Percentiles rank a stretch among this genome's conserved stretches.
phyloP scores from a whole-genome alignment of 805 yeast species.

The Candida lessepsii region DNA sequence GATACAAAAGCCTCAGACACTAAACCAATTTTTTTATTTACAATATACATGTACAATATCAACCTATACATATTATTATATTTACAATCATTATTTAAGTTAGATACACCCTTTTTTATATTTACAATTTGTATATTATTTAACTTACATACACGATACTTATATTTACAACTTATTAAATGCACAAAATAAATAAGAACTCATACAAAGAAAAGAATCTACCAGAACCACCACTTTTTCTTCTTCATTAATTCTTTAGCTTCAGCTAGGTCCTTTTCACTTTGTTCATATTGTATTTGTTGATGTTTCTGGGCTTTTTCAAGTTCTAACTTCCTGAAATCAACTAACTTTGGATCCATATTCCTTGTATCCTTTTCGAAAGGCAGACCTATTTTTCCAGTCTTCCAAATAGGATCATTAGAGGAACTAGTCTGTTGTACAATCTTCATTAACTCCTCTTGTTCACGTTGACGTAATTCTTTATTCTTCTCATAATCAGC shows the following conservation, averaged over 20 bases:
- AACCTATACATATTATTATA: too few species aligned
- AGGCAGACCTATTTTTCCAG: slow-evolving; percentile 68
- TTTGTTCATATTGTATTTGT: slow-evolving; percentile 35
- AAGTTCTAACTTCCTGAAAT: slow-evolving; percentile 48
- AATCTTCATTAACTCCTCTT: slow-evolving; percentile 64
- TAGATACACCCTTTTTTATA: too few species aligned
- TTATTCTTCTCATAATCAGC: slow-evolving; percentile 68
- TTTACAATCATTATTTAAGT: not conserved
- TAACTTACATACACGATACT: not conserved
- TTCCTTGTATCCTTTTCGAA: slow-evolving; percentile 53
- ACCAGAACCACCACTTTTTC: slow-evolving; percentile 23
- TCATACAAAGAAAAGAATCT: too few species aligned
- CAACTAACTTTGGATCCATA: slow-evolving; percentile 32
- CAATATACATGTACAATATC: too few species aligned
- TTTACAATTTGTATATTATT: too few species aligned
- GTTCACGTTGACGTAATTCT: slow-evolving; percentile 64
- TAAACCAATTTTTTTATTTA: too few species aligned
- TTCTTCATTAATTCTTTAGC: slow-evolving; percentile 24
- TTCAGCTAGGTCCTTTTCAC: slow-evolving; percentile 28
- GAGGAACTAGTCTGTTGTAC: slow-evolving; percentile 63
- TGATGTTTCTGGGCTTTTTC: slow-evolving; percentile 42
- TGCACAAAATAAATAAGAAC: not conserved
- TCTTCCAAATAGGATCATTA: slow-evolving; percentile 79
- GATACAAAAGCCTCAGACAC: too few species aligned
- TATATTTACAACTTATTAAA: not conserved